Base-by-base conservation (phyloP, 2,329 filamentous ascomycete species). In the Fusarium stilboides region DNA sequence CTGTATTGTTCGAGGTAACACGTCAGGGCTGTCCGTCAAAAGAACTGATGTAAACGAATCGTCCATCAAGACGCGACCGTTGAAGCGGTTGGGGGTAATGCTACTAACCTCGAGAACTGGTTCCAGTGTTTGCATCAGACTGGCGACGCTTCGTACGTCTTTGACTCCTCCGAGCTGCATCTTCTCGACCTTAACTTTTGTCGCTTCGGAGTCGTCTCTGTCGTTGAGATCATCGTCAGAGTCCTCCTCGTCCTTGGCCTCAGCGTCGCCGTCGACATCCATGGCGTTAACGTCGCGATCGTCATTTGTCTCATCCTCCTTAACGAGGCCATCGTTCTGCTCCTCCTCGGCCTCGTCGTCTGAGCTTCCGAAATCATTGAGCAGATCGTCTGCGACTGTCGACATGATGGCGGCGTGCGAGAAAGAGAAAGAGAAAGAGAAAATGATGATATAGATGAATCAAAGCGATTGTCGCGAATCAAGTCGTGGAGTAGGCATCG, bases 301-400 rank as follows among this genome's bases (percentile, higher is more conserved):
- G 50, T 76, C 79, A 62, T 81, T 81, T 71, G 77, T 69, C 57
- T 80, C 77, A 19, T 81, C 76, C 31, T 82, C 79, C 52, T 82
- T 80, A 40, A 84, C 79, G 54, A 81, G 78, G 54, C 81, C 82
- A 69, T 86, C 83, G 59, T 87, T 84, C 46, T 86, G 84, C 33
- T 88, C 84, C 36, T 89, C 88, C 65, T 91, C 91, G 37, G 87
- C 88, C 74, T 96, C 93, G 53, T 93, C 93, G 52, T 90, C 94
- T 8, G 90, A 93, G 76, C 77, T 80, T 10, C 77, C 80, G 59
- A 82, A 81, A 57, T 97, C 93, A 76, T 96, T 93, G 73, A 98
- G 86, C 13, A 99, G 88, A 79, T 98, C 95, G 76, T 98, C 94
- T 67, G 93, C 95, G 68, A 97, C 87, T 44, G 94, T 97, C 78